Evolutionary conservation across 2,329 filamentous ascomycete genomes (phyloP), one percentile per base, ranked within the genome.

Genomic region (Paecilomyces niveus): DNA sequence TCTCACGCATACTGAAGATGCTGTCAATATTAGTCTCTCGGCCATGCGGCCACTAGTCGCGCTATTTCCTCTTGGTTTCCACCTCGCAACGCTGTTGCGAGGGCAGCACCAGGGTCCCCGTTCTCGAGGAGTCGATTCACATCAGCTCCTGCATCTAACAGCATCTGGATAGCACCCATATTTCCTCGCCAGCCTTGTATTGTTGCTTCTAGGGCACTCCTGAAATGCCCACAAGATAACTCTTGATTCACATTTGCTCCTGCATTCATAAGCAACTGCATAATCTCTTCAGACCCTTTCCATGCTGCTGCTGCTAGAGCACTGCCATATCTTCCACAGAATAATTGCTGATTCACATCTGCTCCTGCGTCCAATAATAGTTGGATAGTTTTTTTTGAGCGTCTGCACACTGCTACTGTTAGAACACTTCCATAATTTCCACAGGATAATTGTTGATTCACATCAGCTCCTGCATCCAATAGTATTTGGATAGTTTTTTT

Each of bases 131-230:
- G 32, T 33, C 10, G 32, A 55, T 55, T 55, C 5, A 60, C 22
- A 51, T 60, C 33, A 26, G 52, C 56, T 9, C 55, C 58, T 29
- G 50, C 32, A n/a, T 51, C 35, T n/a, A 60, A 15, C n/a, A 60
- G 29, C 8, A 39, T 54, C 11, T 58, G n/a, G 3, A 53, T 51
- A 15, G 13, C 32, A 1, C 10, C 32, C 32, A 33, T 60, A 11
- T 52, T 49, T 50, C n/a, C 8, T 15, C 18, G 7, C 22, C 45
- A 26, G 18, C 24, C 9, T 15, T 21, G 2, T n/a, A 26, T 9
- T 5, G 59, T 53, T 13, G 57, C 39, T 24, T 4, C 33, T 6
- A 60, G 26, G 2, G 31, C 31, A 8, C 7, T 32, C 8, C 31
- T 11, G 11, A 9, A 32, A 32, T 32, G 31, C 11, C 49, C 35